Evolutionary conservation across 148 eudicot species (phyloP).

Genomic region (Rhododendron williamsianum): DNA sequence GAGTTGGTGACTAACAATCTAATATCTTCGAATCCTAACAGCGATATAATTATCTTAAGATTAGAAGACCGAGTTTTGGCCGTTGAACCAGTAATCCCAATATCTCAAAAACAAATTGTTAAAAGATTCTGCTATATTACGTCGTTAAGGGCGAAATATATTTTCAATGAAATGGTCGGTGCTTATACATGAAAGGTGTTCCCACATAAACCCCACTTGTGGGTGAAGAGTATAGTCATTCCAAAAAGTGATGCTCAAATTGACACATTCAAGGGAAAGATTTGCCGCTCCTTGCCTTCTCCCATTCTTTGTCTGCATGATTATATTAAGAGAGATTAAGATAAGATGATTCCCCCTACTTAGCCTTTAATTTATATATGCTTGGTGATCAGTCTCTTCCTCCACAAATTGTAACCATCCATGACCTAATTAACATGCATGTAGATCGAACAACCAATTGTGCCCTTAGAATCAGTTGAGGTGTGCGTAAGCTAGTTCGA

Average conservation of each 20-base stretch:
- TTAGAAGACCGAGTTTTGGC: background rate
- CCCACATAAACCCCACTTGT: slow-evolving; percentile 4
- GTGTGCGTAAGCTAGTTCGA: too few relatives aligned
- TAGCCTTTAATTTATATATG: background rate
- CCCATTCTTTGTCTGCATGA: background rate
- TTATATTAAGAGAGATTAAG: slow-evolving; percentile 1
- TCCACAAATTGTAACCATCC: too few relatives aligned
- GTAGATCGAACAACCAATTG: too few relatives aligned
- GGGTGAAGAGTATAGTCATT: background rate
- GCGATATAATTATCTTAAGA: too few relatives aligned
- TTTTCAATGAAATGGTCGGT: background rate
- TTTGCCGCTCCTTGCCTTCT: slow-evolving; percentile 12
- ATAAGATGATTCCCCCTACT: slow-evolving; percentile 11
- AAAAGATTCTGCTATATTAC: background rate
- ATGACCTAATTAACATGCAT: too few relatives aligned
- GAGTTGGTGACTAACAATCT: too few relatives aligned
- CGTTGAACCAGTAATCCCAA: background rate
- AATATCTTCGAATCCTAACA: too few relatives aligned
- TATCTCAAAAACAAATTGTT: background rate
- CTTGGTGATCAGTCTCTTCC: too few relatives aligned
- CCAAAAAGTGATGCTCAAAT: background rate
- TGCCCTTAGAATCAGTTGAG: too few relatives aligned
- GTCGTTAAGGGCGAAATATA: background rate
- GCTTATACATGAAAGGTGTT: background rate
- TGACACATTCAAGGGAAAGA: slow-evolving; percentile 1